Evolutionary conservation across 768 basidiomycete species (phyloP).

Genomic region (Naematelia encephala): DNA sequence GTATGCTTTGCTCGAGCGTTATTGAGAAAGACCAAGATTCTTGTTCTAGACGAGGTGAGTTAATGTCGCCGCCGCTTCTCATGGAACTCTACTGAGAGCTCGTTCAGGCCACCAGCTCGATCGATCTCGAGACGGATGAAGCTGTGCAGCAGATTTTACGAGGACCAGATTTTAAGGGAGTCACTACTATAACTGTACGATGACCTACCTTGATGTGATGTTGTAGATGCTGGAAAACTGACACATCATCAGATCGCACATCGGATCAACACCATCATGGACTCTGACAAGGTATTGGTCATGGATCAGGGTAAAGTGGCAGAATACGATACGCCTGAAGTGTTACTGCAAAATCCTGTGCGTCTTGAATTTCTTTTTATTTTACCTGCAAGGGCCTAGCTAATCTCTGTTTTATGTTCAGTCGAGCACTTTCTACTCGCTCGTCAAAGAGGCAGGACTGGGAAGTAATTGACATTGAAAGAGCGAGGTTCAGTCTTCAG

Average conservation of each 20-base stretch:
- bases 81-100: not conserved
- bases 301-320: slow-evolving; percentile 74
- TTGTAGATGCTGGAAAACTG: not conserved
- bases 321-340: slow-evolving; percentile 73
- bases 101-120: slow-evolving; percentile 72
- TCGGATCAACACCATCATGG: slow-evolving; percentile 60
- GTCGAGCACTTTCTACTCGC: slow-evolving; percentile 31
- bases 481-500: too few relatives aligned
- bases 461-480: slow-evolving; percentile 7
- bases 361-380: not conserved
- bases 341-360: slow-evolving; percentile 58
- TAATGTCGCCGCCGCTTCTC: not conserved
- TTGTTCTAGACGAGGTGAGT: slow-evolving; percentile 87
- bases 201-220: not conserved
- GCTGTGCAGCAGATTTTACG: slow-evolving; percentile 84
- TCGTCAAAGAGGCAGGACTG: slow-evolving; percentile 41
- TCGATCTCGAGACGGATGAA: slow-evolving; percentile 83
- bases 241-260: slow-evolving; percentile 29
- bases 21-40: slow-evolving; percentile 75
- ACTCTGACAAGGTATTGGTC: slow-evolving; percentile 76
- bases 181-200: slow-evolving; percentile 69
- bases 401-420: not conserved
- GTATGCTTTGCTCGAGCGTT: slow-evolving; percentile 85
- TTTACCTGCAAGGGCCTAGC: too few relatives aligned
- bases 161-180: slow-evolving; percentile 69